Evolutionary conservation across 2,329 filamentous ascomycete genomes (phyloP), one percentile per base, ranked within the genome.

Genomic region (Verticillium longisporum): DNA sequence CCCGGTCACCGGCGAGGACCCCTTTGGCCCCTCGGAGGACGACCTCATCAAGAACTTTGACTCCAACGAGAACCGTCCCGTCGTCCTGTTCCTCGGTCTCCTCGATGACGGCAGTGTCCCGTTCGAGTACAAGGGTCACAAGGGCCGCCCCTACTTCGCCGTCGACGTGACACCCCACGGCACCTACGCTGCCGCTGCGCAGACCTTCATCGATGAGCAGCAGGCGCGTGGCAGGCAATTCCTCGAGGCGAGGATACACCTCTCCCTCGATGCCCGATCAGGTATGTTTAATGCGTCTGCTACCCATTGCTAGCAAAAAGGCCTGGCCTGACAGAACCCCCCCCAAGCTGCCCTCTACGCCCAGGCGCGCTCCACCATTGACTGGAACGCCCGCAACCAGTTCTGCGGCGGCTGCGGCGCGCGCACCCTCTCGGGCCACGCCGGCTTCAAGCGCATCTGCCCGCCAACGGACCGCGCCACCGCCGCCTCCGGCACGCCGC

Each of bases 371-470:
- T 90, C 92, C 55, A 81, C 97, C 32, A 80, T 96, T 38, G 95
- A 98, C 78, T 99, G 95, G 95, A 98, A 99, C 77, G 82, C 82
- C 32, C 89, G 94, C 58, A 97, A 96, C 75, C 90, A 89, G 34
- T 99, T 92, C 80, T 99, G 95, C 74, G 92, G 88, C 36, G 88
- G 89, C 61, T 99, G 95, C 75, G 94, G 95, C 37, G 84, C 90
- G 69, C 86, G 84, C 31, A 98, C 92, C 0, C 78, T 97, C 63
- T 89, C 88, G 18, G 80, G 91, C 32, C 88, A 93, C 68, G 89
- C 87, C 4, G 91, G 91, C 57, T 92, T 89, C 72, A 96, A 96
- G 77, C 86, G 91, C 55, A 82, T 87, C 7, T 96, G 91, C 70
- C 90, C 91, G 7, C 84, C 89, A 0, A 86, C 83, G 1, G 91